These are phyloP conservation scores for Geotrichum cucujoidarum DNA, from an alignment of 1,139 yeast genomes.

Conservation along the genomic window DNA sequence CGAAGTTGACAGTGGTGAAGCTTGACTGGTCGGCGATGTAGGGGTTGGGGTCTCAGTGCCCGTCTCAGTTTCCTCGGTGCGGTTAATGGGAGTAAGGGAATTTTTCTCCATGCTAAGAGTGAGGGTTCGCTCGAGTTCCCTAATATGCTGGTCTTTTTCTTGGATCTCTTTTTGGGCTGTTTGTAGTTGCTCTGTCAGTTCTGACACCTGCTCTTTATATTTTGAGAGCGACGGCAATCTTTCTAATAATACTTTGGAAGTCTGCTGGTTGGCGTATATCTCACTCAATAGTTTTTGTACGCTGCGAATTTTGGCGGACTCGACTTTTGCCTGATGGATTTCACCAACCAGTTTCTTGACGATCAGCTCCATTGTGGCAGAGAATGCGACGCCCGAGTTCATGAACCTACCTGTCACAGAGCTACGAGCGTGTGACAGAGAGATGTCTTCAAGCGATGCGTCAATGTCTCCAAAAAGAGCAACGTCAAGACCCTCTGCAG, in stretches of 20 bases:
- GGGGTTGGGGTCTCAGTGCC: background rate
- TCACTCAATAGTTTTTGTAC: conserved; percentile 38
- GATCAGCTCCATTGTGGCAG: conserved; percentile 48
- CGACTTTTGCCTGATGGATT: conserved; percentile 43
- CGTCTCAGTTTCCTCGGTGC: too few relatives aligned
- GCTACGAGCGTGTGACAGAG: conserved; percentile 52
- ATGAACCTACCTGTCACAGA: conserved; percentile 58
- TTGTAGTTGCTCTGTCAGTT: conserved; percentile 15
- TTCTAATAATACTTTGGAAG: conserved; percentile 4
- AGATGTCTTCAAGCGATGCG: conserved; percentile 54
- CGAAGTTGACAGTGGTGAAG: background rate
- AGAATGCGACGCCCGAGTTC: conserved; percentile 54
- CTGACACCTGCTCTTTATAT: background rate
- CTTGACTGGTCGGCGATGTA: background rate
- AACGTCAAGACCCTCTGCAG: conserved; percentile 49
- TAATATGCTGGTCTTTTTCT: conserved; percentile 1
- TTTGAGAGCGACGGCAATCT: conserved; percentile 3
- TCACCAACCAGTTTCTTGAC: conserved; percentile 44
- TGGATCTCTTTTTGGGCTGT: background rate
- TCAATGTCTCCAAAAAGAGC: conserved; percentile 76
- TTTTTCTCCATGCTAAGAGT: background rate
- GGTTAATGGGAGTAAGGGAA: background rate
- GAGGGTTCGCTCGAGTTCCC: background rate
- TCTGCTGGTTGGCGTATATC: conserved; percentile 26
- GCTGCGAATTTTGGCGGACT: conserved; percentile 42